Base-by-base conservation (phyloP, 2,329 filamentous ascomycete genomes). In the Ophiostoma quercus region DNA sequence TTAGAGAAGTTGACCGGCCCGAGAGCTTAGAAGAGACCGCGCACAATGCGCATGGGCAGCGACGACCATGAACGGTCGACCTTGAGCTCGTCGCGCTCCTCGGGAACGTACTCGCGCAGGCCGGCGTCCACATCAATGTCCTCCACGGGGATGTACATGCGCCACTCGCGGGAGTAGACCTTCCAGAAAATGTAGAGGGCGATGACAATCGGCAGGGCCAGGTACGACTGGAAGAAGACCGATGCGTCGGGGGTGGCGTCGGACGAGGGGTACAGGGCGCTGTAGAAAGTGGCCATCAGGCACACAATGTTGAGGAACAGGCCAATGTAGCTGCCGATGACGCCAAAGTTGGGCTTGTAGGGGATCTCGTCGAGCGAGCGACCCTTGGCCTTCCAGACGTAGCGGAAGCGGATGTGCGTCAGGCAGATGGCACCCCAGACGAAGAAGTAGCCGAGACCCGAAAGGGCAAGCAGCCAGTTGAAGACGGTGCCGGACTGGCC, bases 281-380 rank as follows among this genome's bases (percentile, higher is more conserved):
- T 87, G 84, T 90, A 92, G 77, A 91, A 90, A 68, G 91, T 88
- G 7, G 90, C 90, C 51, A 92, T 80, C 60, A 94, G 81, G 69
- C 91, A 88, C 9, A 94, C 77, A 25, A 82, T 74, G 79, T 91
- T 91, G 75, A 94, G 84, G 67, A 80, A 72, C 67, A 93, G 81
- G 12, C 90, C 90, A 66, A 92, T 78, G 80, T 83, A 92, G 60
- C 89, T 92, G 37, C 91, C 91, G 70, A 83, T 82, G 14, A 91
- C 78, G 57, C 91, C 91, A 19, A 82, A 73, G 1, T 77, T 78
- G 4, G 82, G 78, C 72, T 76, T 77, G 73, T 84, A 85, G 2
- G 83, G 83, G 54, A 86, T 80, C 74, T 83, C 79, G 43, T 81
- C 79, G 25, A 82, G 76, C 54, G 77, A 78, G 73, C 85, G 85